A percentile compares a stretch with the other conserved stretches of the same genome.
Evolutionary conservation across 176 grass and related monocot species (phyloP).

Genomic region (Ensete glaucum): DNA sequence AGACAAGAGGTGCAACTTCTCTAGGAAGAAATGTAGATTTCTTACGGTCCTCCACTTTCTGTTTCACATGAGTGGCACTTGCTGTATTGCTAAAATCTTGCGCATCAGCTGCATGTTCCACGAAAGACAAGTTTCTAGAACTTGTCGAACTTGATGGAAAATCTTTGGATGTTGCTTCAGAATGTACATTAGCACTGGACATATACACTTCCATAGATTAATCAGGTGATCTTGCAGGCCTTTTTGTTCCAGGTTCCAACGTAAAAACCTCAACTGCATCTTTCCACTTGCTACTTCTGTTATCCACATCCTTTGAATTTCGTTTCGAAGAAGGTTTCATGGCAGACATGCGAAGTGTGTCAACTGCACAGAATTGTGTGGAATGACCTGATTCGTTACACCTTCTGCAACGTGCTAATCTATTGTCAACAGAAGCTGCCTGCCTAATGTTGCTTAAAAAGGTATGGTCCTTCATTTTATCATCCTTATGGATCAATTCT

Average conservation of each 20-base stretch:
- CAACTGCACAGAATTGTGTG: constrained; percentile 51
- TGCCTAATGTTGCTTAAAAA: constrained; percentile 23
- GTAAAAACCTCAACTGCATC: constrained; percentile 15
- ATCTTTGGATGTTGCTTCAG: constrained; percentile 24
- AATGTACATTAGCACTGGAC: constrained; percentile 23
- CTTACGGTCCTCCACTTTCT: constrained; percentile 8
- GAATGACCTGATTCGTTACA: constrained; percentile 72
- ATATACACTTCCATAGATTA: constrained; percentile 27
- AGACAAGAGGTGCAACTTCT: neutral
- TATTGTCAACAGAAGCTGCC: constrained; percentile 26
- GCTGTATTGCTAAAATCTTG: constrained; percentile 13
- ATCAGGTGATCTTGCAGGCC: constrained; percentile 21
- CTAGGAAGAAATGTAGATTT: constrained; percentile 10
- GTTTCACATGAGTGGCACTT: constrained; percentile 12
- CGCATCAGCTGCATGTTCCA: constrained; percentile 9
- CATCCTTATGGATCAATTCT: constrained; percentile 28
- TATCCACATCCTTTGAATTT: constrained; percentile 42
- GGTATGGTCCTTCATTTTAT: constrained; percentile 36
- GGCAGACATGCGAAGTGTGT: constrained; percentile 45
- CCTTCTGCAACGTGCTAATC: constrained; percentile 36
- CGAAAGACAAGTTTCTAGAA: constrained; percentile 5
- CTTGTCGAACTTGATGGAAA: constrained; percentile 17
- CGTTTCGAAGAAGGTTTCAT: constrained; percentile 37
- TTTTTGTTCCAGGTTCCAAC: constrained; percentile 16
- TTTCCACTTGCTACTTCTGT: constrained; percentile 30